Base-by-base conservation (phyloP, 2,329 filamentous ascomycete genomes). In the Chaetomiaceae sp. region DNA sequence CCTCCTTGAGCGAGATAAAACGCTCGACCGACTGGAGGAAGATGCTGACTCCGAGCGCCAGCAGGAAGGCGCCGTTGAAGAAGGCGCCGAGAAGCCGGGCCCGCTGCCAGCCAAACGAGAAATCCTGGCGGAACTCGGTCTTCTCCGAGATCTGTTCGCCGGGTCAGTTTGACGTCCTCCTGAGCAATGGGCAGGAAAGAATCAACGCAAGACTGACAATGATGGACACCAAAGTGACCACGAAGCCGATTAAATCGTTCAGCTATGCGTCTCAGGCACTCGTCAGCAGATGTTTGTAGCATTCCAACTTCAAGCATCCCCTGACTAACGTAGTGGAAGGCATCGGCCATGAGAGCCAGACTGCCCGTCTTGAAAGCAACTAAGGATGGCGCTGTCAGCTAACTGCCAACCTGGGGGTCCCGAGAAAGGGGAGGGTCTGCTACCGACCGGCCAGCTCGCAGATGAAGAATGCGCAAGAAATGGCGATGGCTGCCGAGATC, bases 21-120 rank as follows among this genome's bases (percentile, higher is more conserved):
- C 86, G 73, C 66, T 90, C 85, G 44, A 90, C 75, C 0, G 86
- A 83, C 62, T 90, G 86, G 3, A 90, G 69, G 30, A 86, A 76
- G 44, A 90, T 87, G 64, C 84, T 88, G 31, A 89, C 66, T 1
- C 85, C 85, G 2, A 91, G 70, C 1, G 84, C 86, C 14, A 89
- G 66, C 1, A 91, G 74, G 52, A 91, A 87, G 1, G 84, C 82
- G 13, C 86, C 86, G 60, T 91, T 91, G 74, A 90, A 91, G 66
- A 91, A 91, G 19, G 85, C 85, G 5, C 86, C 86, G 0, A 91
- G 72, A 1, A 89, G 66, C n/a, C 80, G 78, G 14, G 86, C 85
- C 27, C 87, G 77, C 50, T 87, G 83, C 86, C 85, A 90, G n/a
- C 86, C 86, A 58, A 87, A 90, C 0, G 85, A 80, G 14, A 87